These are phyloP conservation scores for Suhomyces tanzawaensis DNA, from an alignment of 805 yeast species.

Conservation along the genomic window DNA sequence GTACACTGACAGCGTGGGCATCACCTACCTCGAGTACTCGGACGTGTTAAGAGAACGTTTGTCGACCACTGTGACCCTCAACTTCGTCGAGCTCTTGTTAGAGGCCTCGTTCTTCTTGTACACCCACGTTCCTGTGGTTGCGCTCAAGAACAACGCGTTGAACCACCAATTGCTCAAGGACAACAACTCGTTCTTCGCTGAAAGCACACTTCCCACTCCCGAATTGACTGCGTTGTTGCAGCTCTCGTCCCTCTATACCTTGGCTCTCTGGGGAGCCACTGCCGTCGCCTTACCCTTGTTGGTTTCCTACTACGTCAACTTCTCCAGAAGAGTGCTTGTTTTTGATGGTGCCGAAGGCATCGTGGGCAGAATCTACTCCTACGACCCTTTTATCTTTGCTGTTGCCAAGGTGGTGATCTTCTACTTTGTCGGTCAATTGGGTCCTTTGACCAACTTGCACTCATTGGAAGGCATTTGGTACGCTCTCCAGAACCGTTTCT, in stretches of 20 bases:
- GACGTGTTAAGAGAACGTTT: conserved; percentile 40
- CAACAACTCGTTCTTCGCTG: conserved; percentile 23
- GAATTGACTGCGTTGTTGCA: conserved; percentile 36
- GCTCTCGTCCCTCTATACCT: conserved; percentile 27
- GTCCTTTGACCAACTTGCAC: conserved; percentile 25
- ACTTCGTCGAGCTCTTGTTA: conserved; percentile 27
- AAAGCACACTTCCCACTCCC: conserved; percentile 25
- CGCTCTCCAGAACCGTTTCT: conserved; percentile 28
- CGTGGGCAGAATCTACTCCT: conserved; percentile 36
- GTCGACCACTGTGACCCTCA: conserved; percentile 36
- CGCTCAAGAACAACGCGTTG: conserved; percentile 33
- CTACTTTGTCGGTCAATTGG: conserved; percentile 35
- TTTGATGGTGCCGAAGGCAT: conserved; percentile 34
- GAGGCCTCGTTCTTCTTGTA: conserved; percentile 34
- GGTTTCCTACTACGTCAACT: conserved; percentile 51
- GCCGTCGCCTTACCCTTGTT: conserved; percentile 42
- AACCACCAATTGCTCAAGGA: conserved; percentile 37
- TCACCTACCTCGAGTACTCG: conserved; percentile 32
- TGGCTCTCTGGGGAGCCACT: conserved; percentile 39
- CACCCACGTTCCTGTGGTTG: conserved; percentile 34
- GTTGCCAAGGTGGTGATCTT: conserved; percentile 45
- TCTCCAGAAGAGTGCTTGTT: conserved; percentile 39
- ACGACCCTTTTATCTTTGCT: conserved; percentile 51
- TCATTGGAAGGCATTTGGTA: conserved; percentile 24
- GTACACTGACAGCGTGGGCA: conserved; percentile 35